A percentile compares a stretch with the other conserved stretches of the same genome.
Conservation (phyloP, 2,329 filamentous ascomycete species). For the Cercospora sesami region DNA sequence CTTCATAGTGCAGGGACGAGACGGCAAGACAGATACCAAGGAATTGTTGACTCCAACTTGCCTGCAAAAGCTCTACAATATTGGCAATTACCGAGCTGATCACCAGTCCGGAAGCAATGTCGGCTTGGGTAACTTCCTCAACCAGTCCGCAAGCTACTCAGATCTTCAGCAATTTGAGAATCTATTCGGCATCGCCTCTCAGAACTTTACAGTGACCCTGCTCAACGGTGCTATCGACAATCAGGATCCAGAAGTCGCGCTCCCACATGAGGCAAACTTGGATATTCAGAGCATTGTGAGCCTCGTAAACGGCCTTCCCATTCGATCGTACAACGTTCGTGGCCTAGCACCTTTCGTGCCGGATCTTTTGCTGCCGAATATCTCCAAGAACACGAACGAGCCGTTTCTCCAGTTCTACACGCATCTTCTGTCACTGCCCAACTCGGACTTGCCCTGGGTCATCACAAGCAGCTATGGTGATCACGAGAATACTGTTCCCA, state of each 20-base stretch:
- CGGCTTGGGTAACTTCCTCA: constrained; percentile 55
- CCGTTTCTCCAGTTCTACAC: constrained; percentile 64
- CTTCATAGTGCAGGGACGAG: constrained; percentile 15
- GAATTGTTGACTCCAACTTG: constrained; percentile 49
- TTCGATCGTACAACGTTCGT: constrained; percentile 43
- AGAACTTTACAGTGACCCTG: constrained; percentile 44
- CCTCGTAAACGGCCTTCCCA: constrained; percentile 55
- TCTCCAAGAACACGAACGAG: constrained; percentile 59
- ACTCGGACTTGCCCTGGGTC: constrained; percentile 57
- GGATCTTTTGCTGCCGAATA: constrained; percentile 41
- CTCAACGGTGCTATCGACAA: constrained; percentile 28
- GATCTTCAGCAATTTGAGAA: constrained; percentile 49
- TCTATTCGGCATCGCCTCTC: constrained; percentile 41
- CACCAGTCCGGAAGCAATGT: constrained; percentile 50
- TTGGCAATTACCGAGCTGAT: constrained; percentile 48
- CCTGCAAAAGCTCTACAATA: constrained; percentile 53
- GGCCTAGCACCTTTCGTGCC: constrained; percentile 54
- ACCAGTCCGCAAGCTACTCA: constrained; percentile 51
- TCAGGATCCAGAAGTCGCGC: constrained; percentile 27
- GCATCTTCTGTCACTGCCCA: constrained; percentile 53
- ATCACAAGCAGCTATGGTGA: constrained; percentile 67
- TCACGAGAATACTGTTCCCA: constrained; percentile 55
- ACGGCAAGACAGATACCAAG: constrained; percentile 4
- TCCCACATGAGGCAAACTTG: constrained; percentile 58
- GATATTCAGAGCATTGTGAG: constrained; percentile 64